phyloP scores from a whole-genome alignment of 352 stramenopile species.

The Phytophthora rubi region DNA sequence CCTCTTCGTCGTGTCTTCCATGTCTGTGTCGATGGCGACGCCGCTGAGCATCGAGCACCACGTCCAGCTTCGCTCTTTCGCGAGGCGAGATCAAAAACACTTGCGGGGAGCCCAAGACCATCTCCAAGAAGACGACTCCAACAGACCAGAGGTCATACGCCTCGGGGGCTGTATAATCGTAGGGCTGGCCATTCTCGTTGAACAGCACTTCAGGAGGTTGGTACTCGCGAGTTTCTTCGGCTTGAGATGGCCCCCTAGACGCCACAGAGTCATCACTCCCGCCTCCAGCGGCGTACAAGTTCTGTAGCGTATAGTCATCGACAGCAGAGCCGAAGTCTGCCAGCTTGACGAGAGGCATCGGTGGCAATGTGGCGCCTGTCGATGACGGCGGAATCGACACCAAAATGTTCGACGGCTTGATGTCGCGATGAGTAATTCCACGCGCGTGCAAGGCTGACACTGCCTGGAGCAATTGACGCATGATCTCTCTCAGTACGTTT shows the following conservation, averaged over 20 bases:
- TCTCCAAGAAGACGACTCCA: slow-evolving; percentile 95
- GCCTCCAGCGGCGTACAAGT: slow-evolving; percentile 68
- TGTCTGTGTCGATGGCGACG: slow-evolving; percentile 34
- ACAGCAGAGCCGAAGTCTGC: slow-evolving; percentile 91
- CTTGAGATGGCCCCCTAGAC: slow-evolving; percentile 75
- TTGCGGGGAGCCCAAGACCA: slow-evolving; percentile 94
- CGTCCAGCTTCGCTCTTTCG: slow-evolving; percentile 92
- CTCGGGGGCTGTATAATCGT: slow-evolving; percentile 62
- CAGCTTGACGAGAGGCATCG: slow-evolving; percentile 69
- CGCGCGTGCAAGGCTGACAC: slow-evolving; percentile 89
- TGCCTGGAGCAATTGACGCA: slow-evolving; percentile 94
- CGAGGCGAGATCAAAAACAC: slow-evolving; percentile 84
- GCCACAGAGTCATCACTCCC: slow-evolving; percentile 69
- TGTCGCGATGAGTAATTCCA: slow-evolving; percentile 92
- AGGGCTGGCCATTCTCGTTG: slow-evolving; percentile 58
- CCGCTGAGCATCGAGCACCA: slow-evolving; percentile 63
- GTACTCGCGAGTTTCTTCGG: slow-evolving; percentile 95
- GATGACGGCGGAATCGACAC: slow-evolving; percentile 41
- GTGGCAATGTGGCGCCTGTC: slow-evolving; percentile 12
- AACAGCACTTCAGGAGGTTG: slow-evolving; percentile 93
- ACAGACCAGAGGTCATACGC: slow-evolving; percentile 94
- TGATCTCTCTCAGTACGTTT: slow-evolving; percentile 89
- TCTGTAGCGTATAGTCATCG: slow-evolving; percentile 71
- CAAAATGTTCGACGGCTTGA: slow-evolving; percentile 86
- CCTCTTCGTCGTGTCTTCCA: slow-evolving; percentile 28